phyloP scores from a whole-genome alignment of 2,329 filamentous ascomycete species.

The Aspergillus pseudoviridinutans region DNA sequence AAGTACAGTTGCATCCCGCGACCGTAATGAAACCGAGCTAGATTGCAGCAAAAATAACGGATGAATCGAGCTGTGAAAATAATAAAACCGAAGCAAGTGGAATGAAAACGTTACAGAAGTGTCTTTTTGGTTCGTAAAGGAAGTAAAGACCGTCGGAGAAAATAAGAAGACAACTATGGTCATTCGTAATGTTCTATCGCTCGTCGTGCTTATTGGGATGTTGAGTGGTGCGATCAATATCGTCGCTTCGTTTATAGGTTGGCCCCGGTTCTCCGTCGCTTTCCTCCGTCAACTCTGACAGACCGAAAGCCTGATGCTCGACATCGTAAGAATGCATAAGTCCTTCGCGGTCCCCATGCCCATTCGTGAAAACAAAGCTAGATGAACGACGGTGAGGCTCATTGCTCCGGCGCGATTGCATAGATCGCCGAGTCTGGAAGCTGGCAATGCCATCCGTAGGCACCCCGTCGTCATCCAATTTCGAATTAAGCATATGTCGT shows the following conservation, averaged over 20 bases:
- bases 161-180: constrained; percentile 7
- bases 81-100: constrained; percentile 7
- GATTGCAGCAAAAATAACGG: not conserved
- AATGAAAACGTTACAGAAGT: constrained; percentile 21
- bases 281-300: constrained; percentile 76
- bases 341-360: constrained; percentile 66
- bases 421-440: constrained; percentile 84
- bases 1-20: constrained; percentile 21
- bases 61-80: constrained; percentile 6
- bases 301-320: constrained; percentile 70
- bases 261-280: constrained; percentile 54
- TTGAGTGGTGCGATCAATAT: constrained; percentile 21
- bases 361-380: constrained; percentile 55
- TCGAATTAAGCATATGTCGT: constrained; percentile 59
- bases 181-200: constrained; percentile 20
- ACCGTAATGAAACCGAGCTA: not conserved
- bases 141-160: constrained; percentile 9
- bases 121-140: constrained; percentile 20
- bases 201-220: constrained; percentile 32
- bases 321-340: constrained; percentile 88
- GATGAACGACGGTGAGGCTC: constrained; percentile 58
- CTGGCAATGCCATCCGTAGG: constrained; percentile 89
- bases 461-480: constrained; percentile 59
- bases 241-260: constrained; percentile 27
- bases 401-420: constrained; percentile 77